A percentile compares a stretch with the other conserved stretches of the same genome.
phyloP scores from a whole-genome alignment of 257 asterid species.

The Anisodus tanguticus region DNA sequence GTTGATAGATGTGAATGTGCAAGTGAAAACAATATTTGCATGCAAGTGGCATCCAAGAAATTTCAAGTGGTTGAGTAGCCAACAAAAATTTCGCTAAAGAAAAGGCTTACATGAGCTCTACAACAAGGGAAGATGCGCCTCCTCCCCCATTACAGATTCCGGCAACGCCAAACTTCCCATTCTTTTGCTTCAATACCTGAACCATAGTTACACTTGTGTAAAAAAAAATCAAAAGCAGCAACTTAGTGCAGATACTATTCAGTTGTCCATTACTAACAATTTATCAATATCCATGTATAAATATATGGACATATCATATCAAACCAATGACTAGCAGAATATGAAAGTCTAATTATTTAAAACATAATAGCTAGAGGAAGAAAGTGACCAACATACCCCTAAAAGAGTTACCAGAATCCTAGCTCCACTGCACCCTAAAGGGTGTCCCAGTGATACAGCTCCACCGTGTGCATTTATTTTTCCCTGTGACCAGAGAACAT shows the following conservation, averaged over 20 bases:
- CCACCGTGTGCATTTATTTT: constrained; percentile 85
- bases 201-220: not conserved
- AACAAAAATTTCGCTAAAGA: constrained; percentile 38
- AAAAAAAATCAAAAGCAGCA: not conserved
- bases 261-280: constrained; percentile 20
- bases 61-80: not conserved
- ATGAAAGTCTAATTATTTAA: not conserved
- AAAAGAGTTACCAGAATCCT: constrained; percentile 86
- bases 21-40: too few relatives aligned
- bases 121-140: constrained; percentile 89
- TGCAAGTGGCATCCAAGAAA: not conserved
- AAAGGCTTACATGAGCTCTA: constrained; percentile 62
- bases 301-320: not conserved
- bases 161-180: constrained; percentile 84
- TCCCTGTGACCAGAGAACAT: constrained; percentile 48
- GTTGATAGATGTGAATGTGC: too few relatives aligned
- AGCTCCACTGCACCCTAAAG: constrained; percentile 96
- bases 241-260: not conserved
- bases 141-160: constrained; percentile 97
- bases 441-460: constrained; percentile 94
- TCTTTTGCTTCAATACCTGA: constrained; percentile 77
- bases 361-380: not conserved
- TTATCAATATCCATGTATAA: not conserved
- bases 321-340: not conserved
- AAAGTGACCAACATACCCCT: constrained; percentile 59